These are phyloP conservation scores for Cryomyces minteri DNA, from an alignment of 495 filamentous ascomycete species.

Conservation along the genomic window DNA sequence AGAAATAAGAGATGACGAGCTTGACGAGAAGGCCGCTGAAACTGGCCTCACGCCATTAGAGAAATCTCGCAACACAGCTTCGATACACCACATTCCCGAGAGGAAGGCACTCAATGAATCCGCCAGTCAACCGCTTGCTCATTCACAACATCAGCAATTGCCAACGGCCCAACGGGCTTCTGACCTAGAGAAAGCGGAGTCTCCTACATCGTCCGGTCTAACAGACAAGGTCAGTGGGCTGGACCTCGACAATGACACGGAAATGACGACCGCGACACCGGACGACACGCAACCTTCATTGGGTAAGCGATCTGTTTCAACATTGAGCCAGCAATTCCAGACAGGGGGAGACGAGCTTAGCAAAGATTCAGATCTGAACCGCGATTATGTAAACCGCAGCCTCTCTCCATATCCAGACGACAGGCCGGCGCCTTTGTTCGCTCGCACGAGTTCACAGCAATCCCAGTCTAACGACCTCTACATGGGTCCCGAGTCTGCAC, in stretches of 20 bases:
- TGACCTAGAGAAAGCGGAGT: constrained; percentile 19
- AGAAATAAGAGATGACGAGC: constrained; percentile 24
- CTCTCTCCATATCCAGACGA: constrained; percentile 43
- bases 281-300: constrained; percentile 4
- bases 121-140: constrained; percentile 50
- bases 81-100: constrained; percentile 3
- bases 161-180: constrained; percentile 19
- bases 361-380: constrained; percentile 6
- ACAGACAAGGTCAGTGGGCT: constrained; percentile 32
- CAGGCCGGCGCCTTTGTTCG: constrained; percentile 49
- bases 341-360: constrained; percentile 7
- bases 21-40: constrained; percentile 21
- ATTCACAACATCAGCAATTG: constrained; percentile 28
- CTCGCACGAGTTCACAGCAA: constrained; percentile 5
- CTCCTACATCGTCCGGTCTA: constrained; percentile 30
- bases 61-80: constrained; percentile 1
- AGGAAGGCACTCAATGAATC: constrained; percentile 45
- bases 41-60: constrained; percentile 3
- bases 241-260: constrained; percentile 28
- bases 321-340: constrained; percentile 4
- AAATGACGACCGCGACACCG: constrained; percentile 15
- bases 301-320: constrained; percentile 5
- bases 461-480: no score
- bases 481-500: no score
- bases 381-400: constrained; percentile 3